These are phyloP conservation scores for Botrytis squamosa DNA, from an alignment of 2,329 filamentous ascomycete genomes.

Conservation along the genomic window DNA sequence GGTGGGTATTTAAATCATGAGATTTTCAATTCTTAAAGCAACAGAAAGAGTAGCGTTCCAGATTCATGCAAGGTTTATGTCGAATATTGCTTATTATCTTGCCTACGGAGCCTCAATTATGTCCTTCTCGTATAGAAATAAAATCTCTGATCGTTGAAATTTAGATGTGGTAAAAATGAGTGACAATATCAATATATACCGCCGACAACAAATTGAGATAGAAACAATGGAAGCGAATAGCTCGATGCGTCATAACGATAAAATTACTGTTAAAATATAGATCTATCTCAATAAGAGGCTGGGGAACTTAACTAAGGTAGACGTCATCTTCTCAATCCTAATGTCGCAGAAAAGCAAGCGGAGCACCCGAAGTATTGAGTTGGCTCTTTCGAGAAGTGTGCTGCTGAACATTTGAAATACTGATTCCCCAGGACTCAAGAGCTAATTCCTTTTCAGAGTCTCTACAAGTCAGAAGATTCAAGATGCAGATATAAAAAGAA, in stretches of 20 bases:
- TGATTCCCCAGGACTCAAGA: background rate
- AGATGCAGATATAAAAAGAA: background rate
- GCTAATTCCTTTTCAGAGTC: too few relatives aligned
- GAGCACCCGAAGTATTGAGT: background rate
- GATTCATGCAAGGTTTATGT: too few relatives aligned
- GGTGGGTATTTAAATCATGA: background rate
- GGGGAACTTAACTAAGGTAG: too few relatives aligned
- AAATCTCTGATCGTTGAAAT: background rate
- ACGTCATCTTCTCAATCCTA: background rate
- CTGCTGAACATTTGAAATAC: background rate
- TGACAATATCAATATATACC: background rate
- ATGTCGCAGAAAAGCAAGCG: background rate
- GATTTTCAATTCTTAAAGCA: background rate
- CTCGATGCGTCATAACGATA: accelerated
- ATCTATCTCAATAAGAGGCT: background rate
- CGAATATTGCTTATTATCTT: too few relatives aligned
- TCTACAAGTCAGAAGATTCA: accelerated
- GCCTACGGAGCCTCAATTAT: too few relatives aligned
- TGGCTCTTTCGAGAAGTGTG: accelerated
- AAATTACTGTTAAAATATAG: background rate
- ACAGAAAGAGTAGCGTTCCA: too few relatives aligned
- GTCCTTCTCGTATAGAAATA: too few relatives aligned
- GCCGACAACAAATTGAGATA: background rate
- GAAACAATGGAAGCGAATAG: accelerated
- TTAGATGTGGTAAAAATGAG: accelerated